phyloP scores from a whole-genome alignment of 345 rosid genomes.

The Leavenworthia alabamica region DNA sequence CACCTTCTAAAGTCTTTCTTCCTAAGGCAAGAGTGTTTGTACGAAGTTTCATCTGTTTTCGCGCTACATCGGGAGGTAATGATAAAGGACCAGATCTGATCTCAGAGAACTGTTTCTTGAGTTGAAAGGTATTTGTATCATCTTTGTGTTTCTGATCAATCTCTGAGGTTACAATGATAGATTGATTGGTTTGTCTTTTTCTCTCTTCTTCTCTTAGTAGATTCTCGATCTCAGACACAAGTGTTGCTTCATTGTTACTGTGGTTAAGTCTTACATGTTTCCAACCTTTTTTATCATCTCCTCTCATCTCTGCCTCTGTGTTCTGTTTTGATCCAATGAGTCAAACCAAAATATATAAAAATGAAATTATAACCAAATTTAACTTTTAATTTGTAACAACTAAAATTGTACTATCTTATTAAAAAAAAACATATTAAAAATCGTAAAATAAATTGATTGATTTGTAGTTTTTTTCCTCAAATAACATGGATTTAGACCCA shows the following conservation, averaged over 20 bases:
- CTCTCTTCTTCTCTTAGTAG: constrained; percentile 29
- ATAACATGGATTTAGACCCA: not conserved
- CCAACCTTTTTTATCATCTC: constrained; percentile 31
- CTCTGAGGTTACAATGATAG: constrained; percentile 4
- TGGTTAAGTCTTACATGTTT: constrained; percentile 31
- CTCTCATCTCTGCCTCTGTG: constrained; percentile 23
- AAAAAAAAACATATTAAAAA: too few species aligned
- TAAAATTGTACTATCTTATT: not conserved
- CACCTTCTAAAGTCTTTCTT: constrained; percentile 39
- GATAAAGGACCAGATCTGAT: constrained; percentile 25
- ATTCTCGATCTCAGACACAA: constrained; percentile 29
- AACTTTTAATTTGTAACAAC: not conserved
- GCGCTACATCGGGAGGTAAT: constrained; percentile 37
- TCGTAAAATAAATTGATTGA: too few species aligned
- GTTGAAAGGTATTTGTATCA: constrained; percentile 10
- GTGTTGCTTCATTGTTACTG: constrained; percentile 26
- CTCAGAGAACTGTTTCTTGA: constrained; percentile 36
- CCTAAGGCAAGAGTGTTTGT: constrained; percentile 47
- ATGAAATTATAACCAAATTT: not conserved
- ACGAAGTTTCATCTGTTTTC: constrained; percentile 48
- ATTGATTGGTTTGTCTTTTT: constrained; percentile 23
- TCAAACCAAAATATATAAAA: not conserved
- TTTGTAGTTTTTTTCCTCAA: not conserved
- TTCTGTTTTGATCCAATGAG: constrained; percentile 22
- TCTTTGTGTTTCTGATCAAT: constrained; percentile 28